These are phyloP conservation scores for Fusarium temperatum DNA, from an alignment of 2,329 filamentous ascomycete genomes.

Conservation along the genomic window DNA sequence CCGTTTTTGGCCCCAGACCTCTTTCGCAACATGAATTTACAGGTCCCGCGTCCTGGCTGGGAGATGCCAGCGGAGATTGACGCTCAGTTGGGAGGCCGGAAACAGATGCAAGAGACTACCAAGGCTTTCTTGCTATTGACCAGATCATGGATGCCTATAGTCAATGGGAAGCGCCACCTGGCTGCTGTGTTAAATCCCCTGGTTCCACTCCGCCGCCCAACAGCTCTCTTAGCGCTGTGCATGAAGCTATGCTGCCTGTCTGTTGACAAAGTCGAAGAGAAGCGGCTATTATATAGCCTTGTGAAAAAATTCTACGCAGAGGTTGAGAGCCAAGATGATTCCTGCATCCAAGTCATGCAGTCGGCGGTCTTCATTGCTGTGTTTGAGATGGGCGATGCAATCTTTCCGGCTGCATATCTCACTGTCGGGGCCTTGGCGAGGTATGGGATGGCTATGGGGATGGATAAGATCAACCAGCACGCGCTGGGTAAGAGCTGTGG, in stretches of 20 bases:
- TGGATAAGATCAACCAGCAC: not conserved
- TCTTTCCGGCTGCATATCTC: not conserved
- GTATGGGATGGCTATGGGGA: not conserved
- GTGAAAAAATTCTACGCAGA: not conserved
- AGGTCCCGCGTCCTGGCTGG: fast-evolving
- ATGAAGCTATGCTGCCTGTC: not conserved
- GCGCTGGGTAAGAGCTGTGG: not conserved
- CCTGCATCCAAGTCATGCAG: not conserved
- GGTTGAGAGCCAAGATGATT: not conserved
- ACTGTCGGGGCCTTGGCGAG: not conserved
- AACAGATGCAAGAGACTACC: not conserved
- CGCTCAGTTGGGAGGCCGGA: fast-evolving
- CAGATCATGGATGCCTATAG: not conserved
- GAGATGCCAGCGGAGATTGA: not conserved
- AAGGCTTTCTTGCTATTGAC: not conserved
- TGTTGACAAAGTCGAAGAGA: not conserved
- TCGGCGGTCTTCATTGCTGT: not conserved
- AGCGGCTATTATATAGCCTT: not conserved
- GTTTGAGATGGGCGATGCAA: not conserved
- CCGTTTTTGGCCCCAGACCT: not conserved
- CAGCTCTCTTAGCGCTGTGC: not conserved
- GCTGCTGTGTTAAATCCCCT: not conserved
- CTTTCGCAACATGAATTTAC: not conserved
- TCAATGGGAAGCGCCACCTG: not conserved
- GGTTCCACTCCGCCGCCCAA: not conserved